A percentile compares a stretch with the other conserved stretches of the same genome.
Evolutionary conservation across 768 basidiomycete genomes (phyloP).

Genomic region (Rubroboletus satanas): DNA sequence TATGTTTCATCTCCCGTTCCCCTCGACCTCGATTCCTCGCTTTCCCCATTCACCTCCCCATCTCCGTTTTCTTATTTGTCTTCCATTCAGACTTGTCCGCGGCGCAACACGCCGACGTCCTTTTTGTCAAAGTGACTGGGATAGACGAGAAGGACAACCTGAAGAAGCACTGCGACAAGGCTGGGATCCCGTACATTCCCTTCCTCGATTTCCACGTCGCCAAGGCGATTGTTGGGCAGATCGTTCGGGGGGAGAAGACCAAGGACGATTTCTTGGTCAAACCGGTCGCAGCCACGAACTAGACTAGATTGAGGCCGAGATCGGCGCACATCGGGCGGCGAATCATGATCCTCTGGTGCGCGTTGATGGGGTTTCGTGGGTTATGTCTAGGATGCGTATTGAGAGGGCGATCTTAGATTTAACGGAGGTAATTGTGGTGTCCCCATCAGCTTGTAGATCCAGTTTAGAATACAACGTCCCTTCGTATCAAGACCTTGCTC

Average conservation of each 20-base stretch:
- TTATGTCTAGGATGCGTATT: neutral
- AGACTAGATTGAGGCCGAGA: neutral
- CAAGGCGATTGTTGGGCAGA: constrained; percentile 53
- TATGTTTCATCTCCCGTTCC: constrained; percentile 31
- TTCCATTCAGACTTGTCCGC: constrained; percentile 80
- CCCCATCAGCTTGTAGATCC: neutral
- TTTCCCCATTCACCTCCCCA: neutral
- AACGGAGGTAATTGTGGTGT: neutral
- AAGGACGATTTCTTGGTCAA: constrained; percentile 21
- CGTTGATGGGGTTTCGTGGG: neutral
- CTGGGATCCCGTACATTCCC: constrained; percentile 74
- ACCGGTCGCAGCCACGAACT: neutral
- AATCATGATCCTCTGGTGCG: neutral
- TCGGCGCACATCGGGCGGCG: neutral
- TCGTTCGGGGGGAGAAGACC: constrained; percentile 62
- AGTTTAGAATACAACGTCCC: neutral
- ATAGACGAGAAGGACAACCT: constrained; percentile 80
- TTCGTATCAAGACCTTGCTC: neutral
- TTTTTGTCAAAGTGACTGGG: constrained; percentile 86
- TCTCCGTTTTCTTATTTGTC: neutral
- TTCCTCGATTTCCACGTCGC: constrained; percentile 72
- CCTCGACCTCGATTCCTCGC: neutral
- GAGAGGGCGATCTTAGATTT: neutral
- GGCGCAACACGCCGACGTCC: constrained; percentile 84
- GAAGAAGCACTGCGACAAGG: constrained; percentile 72